Conservation (phyloP, 2,329 filamentous ascomycete species). For the Scopulariopsis brevicaulis region DNA sequence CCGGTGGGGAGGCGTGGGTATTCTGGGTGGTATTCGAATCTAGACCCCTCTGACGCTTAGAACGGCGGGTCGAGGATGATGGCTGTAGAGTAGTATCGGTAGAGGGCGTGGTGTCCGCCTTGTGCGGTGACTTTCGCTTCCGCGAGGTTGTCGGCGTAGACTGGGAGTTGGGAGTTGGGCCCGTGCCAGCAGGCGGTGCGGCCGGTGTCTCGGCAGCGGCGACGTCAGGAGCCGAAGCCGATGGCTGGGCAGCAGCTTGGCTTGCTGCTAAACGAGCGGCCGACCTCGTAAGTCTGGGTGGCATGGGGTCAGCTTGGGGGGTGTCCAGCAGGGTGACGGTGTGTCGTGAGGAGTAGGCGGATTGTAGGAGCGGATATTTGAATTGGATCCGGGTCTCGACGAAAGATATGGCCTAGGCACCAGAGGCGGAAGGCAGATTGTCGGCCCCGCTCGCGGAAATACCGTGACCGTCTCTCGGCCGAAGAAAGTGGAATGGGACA, state of each 20-base stretch:
- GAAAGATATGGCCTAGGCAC: neutral
- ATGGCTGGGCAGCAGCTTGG: constrained; percentile 31
- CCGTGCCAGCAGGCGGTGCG: constrained; percentile 26
- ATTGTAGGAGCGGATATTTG: neutral
- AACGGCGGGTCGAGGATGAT: constrained; percentile 11
- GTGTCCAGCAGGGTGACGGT: neutral
- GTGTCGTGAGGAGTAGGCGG: neutral
- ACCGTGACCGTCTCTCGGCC: neutral
- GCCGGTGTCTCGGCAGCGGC: constrained; percentile 25
- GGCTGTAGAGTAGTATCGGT: constrained; percentile 15
- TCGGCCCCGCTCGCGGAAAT: neutral
- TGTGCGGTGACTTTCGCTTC: constrained; percentile 63
- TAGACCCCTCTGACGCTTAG: constrained; percentile 15
- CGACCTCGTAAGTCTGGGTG: constrained; percentile 91
- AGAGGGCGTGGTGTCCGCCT: constrained; percentile 34
- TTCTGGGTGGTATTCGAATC: neutral
- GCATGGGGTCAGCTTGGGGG: constrained; percentile 54
- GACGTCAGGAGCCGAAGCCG: constrained; percentile 26
- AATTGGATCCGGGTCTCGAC: neutral
- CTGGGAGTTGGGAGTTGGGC: constrained; percentile 19
- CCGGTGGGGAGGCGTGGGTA: constrained; percentile 3
- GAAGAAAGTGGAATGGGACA: neutral
- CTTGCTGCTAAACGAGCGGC: constrained; percentile 80
- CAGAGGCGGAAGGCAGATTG: neutral
- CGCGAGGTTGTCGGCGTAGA: constrained; percentile 38